phyloP scores from a whole-genome alignment of 192 early-diverging fungal species.

The Coemansia sp. region DNA sequence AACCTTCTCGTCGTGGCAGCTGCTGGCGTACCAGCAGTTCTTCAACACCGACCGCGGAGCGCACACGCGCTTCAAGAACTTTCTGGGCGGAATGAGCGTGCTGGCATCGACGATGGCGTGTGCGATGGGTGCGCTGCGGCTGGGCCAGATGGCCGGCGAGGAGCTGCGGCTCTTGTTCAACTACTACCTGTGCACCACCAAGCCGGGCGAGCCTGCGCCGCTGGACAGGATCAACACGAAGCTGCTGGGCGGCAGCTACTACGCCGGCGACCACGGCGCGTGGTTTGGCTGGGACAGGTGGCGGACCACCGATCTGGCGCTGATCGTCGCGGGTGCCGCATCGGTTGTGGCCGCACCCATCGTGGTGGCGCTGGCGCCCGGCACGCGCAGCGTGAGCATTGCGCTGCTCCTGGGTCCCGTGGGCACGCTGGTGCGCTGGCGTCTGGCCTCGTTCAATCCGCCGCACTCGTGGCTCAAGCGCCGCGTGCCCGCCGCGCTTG shows the following conservation, averaged over 20 bases:
- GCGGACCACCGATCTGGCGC: constrained; percentile 15
- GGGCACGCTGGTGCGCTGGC: constrained; percentile 48
- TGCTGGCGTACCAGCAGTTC: constrained; percentile 57
- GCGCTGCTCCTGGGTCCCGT: constrained; percentile 37
- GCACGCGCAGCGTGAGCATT: constrained; percentile 41
- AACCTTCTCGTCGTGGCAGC: constrained; percentile 78
- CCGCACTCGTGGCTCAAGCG: background rate
- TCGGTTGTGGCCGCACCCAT: constrained; percentile 13
- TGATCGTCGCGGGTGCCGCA: constrained; percentile 14
- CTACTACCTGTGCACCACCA: background rate
- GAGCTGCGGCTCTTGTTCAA: constrained; percentile 20
- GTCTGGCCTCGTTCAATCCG: constrained; percentile 35
- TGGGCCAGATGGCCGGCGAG: constrained; percentile 41
- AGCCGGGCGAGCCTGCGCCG: background rate
- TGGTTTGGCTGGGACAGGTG: constrained; percentile 44
- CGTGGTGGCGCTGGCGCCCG: constrained; percentile 28
- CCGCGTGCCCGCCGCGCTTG: background rate
- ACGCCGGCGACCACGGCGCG: constrained; percentile 11
- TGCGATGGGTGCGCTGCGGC: constrained; percentile 26
- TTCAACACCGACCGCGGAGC: constrained; percentile 25
- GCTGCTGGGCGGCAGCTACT: constrained; percentile 9
- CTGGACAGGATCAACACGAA: constrained; percentile 22
- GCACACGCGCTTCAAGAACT: constrained; percentile 41
- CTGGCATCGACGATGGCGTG: constrained; percentile 34
- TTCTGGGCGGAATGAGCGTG: constrained; percentile 47